Percentiles rank a stretch among this genome's conserved stretches.
Evolutionary conservation across 306 rosid genomes (phyloP).

Genomic region (Malus sieversii): DNA sequence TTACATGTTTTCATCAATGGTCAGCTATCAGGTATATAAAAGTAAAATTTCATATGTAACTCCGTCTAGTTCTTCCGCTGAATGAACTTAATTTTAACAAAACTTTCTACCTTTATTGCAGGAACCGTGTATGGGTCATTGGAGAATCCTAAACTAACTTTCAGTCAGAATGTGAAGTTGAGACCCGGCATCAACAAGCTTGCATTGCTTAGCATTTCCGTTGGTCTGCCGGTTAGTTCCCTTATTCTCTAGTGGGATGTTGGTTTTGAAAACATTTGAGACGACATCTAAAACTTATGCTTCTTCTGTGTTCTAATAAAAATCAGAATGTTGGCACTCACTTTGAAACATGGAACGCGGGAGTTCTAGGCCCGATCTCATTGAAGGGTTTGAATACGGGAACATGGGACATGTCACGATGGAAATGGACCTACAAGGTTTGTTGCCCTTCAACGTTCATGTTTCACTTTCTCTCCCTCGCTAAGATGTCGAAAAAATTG

Average conservation of each 20-base stretch:
- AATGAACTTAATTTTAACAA: constrained; percentile 10
- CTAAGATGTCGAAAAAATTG: not conserved
- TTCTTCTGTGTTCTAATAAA: constrained; percentile 4
- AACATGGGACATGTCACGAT: constrained; percentile 71
- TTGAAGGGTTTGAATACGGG: constrained; percentile 76
- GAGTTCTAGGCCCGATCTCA: constrained; percentile 85
- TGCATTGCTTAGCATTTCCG: constrained; percentile 71
- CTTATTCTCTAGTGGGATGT: not conserved
- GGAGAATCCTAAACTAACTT: constrained; percentile 56
- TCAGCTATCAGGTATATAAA: constrained; percentile 64
- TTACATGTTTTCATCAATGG: constrained; percentile 86
- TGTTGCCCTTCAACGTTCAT: not conserved
- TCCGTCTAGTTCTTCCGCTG: not conserved
- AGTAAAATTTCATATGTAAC: not conserved
- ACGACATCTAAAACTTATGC: not conserved
- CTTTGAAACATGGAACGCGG: constrained; percentile 90
- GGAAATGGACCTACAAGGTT: constrained; percentile 96
- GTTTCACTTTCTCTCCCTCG: not conserved
- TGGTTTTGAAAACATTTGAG: not conserved
- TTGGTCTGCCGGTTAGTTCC: constrained; percentile 82
- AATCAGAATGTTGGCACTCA: constrained; percentile 72
- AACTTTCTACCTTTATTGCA: constrained; percentile 26
- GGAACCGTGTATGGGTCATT: constrained; percentile 65
- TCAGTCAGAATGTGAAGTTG: constrained; percentile 51
- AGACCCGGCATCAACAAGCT: constrained; percentile 78